These are phyloP conservation scores for Auricularia sp. DNA, from an alignment of 768 basidiomycete genomes.

Conservation along the genomic window DNA sequence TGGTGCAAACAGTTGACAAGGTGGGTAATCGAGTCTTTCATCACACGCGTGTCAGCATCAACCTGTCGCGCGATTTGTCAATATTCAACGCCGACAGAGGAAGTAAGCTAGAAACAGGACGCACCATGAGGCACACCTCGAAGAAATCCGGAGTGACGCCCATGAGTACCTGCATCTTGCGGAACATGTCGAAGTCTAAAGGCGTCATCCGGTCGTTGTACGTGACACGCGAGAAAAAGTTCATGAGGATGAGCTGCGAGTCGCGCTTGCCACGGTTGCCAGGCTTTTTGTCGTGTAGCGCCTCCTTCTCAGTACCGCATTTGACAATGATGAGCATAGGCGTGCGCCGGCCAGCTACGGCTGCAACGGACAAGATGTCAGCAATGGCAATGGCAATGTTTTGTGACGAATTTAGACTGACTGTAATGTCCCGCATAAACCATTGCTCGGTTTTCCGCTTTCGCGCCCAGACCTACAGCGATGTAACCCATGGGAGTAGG, in stretches of 20 bases:
- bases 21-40: slow-evolving; percentile 78
- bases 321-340: slow-evolving; percentile 93
- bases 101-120: slow-evolving; percentile 17
- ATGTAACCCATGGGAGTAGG: slow-evolving; percentile 89
- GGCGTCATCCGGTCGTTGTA: slow-evolving; percentile 99
- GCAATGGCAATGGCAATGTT: slow-evolving; percentile 2
- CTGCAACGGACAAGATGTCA: slow-evolving; percentile 26
- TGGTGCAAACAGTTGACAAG: slow-evolving; percentile 98
- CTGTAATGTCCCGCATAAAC: slow-evolving; percentile 99
- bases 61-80: slow-evolving; percentile 44
- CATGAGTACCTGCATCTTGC: slow-evolving; percentile 92
- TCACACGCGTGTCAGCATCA: slow-evolving; percentile 96
- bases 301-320: slow-evolving; percentile 86
- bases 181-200: slow-evolving; percentile 94
- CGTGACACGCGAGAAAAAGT: slow-evolving; percentile 97
- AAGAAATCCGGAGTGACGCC: slow-evolving; percentile 99
- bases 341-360: slow-evolving; percentile 79
- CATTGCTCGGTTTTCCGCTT: slow-evolving; percentile 90
- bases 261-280: slow-evolving; percentile 98
- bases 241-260: slow-evolving; percentile 98
- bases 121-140: slow-evolving; percentile 93
- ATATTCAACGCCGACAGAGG: background rate
- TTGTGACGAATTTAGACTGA: slow-evolving; percentile 32
- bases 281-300: slow-evolving; percentile 77
- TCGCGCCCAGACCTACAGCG: slow-evolving; percentile 83